These are phyloP conservation scores for Microcera coccophila DNA, from an alignment of 2,329 filamentous ascomycete genomes.

Conservation along the genomic window DNA sequence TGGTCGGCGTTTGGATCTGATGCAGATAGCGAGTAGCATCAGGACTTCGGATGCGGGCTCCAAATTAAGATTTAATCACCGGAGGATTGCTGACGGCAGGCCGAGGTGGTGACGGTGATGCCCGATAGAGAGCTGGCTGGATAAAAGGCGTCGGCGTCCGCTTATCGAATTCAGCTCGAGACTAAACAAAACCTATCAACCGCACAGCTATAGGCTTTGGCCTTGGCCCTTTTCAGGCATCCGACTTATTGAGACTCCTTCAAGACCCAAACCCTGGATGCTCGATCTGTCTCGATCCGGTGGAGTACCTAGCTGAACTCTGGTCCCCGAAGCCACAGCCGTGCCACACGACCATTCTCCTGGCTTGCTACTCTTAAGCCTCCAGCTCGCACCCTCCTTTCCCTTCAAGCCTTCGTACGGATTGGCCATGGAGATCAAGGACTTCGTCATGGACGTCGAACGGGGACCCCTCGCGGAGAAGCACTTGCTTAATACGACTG, in stretches of 20 bases:
- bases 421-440: not conserved
- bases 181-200: not conserved
- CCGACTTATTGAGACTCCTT: too few relatives aligned
- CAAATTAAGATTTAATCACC: too few relatives aligned
- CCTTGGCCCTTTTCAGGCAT: too few relatives aligned
- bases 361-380: too few relatives aligned
- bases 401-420: too few relatives aligned
- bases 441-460: constrained; percentile 21
- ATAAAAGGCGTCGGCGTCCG: not conserved
- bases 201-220: too few relatives aligned
- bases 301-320: too few relatives aligned
- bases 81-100: not conserved
- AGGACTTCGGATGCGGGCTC: too few relatives aligned
- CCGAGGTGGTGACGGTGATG: not conserved
- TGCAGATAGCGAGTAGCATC: not conserved
- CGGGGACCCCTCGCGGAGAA: constrained; percentile 33
- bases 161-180: not conserved
- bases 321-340: not conserved
- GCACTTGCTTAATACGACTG: constrained; percentile 59
- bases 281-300: too few relatives aligned
- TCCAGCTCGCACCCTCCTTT: too few relatives aligned
- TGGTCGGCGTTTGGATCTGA: not conserved
- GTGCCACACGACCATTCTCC: too few relatives aligned
- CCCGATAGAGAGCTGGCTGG: not conserved
- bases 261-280: not conserved